Percentiles rank a stretch among this genome's conserved stretches.
Conservation (phyloP, 345 rosid species). For the rapeseed (Brassica napus) region Da-Ae NC_063451.1:25733001-25733500, state of each 20-base stretch:
- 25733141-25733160: neutral
- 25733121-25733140: slow-evolving; percentile 8
- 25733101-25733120: slow-evolving; percentile 96
- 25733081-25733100: slow-evolving; percentile 58
- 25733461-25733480: slow-evolving; percentile 72
- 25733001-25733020: slow-evolving; percentile 74
- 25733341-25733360: slow-evolving; percentile 73
- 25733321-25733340: slow-evolving; percentile 58
- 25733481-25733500: slow-evolving; percentile 71
- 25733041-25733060: slow-evolving; percentile 64
- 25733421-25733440: slow-evolving; percentile 11
- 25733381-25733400: slow-evolving; percentile 56
- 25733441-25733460: neutral
- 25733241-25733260: slow-evolving; percentile 76
- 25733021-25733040: slow-evolving; percentile 78
- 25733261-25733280: slow-evolving; percentile 37
- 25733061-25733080: slow-evolving; percentile 51
- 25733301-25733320: slow-evolving; percentile 69
- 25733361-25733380: slow-evolving; percentile 82
- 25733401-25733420: neutral
- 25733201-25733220: slow-evolving; percentile 94
- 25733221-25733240: slow-evolving; percentile 77
- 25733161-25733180: neutral
- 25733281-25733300: slow-evolving; percentile 63
- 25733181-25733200: slow-evolving; percentile 56